These are phyloP conservation scores for Pneumocystis oryctolagi DNA, from an alignment of 1,139 yeast species.

Conservation along the genomic window DNA sequence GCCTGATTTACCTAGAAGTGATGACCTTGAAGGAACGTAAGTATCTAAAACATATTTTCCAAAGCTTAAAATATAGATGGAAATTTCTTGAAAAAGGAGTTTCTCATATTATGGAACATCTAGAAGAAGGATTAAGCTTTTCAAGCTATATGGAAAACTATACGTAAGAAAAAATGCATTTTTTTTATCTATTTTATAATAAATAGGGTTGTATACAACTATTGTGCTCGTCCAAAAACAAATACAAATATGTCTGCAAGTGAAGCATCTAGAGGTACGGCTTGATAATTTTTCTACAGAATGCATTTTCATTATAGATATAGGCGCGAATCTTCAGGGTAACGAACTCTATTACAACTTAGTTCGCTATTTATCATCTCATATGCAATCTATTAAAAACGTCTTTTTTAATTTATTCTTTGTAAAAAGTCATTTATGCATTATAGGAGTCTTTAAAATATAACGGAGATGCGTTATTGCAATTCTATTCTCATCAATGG, in stretches of 20 bases:
- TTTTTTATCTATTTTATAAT: neutral
- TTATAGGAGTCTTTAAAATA: conserved; percentile 11
- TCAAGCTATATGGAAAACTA: conserved; percentile 28
- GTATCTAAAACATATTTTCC: neutral
- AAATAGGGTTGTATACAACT: conserved; percentile 72
- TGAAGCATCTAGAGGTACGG: conserved; percentile 23
- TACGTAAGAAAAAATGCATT: conserved; percentile 19
- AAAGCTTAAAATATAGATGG: conserved; percentile 10
- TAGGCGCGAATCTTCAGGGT: conserved; percentile 44
- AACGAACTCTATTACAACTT: conserved; percentile 72
- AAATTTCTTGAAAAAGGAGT: conserved; percentile 13
- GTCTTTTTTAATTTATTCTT: neutral
- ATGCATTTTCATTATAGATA: conserved; percentile 20
- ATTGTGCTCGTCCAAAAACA: conserved; percentile 69
- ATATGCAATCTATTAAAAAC: conserved; percentile 30
- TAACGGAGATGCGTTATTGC: conserved; percentile 51
- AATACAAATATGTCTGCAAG: conserved; percentile 30
- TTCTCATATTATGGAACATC: conserved; percentile 11
- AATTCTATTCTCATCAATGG: conserved; percentile 81
- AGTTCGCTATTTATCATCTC: conserved; percentile 47
- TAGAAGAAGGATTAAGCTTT: conserved; percentile 12
- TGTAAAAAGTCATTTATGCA: conserved; percentile 6
- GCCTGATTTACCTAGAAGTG: neutral
- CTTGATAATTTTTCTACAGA: conserved; percentile 3
- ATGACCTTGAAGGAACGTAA: conserved; percentile 3